Evolutionary conservation across 805 yeast species (phyloP), one percentile per base, ranked within the genome.

Genomic region (Sugiyamaella lignohabitans): DNA sequence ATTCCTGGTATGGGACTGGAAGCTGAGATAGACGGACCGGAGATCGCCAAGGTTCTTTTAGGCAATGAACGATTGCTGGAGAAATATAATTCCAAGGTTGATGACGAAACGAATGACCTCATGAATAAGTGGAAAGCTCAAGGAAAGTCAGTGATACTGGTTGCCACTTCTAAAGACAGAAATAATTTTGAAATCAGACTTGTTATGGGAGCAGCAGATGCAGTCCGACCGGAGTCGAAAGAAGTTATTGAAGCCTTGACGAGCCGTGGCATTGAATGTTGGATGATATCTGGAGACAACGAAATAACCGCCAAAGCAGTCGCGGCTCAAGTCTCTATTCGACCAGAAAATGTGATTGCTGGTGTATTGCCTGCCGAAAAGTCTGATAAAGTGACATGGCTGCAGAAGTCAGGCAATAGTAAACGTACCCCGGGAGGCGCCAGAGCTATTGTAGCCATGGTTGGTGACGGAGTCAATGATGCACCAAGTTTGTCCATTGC

Each of bases 381-480:
- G 61, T 82, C 85, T 5, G 73, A 69, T 21, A 74, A 77, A 57
- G 67, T 84, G 34, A 68, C 71, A 51, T 69, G 74, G 71, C 68
- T 84, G 10, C 82, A 80, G 57, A 59, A 65, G 36, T 67, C 75
- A 2, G 71, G 60, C 38, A 35, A 35, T 35, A 45, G 61, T 10
- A 44, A 17, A 56, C 61, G 38, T 37, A 30, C 21, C 11, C 16
- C 38, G 2, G 37, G 46, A 10, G 24, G 39, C n/a, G 37, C 57
- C 1, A 51, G 68, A 3, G 62, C 71, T 2, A 57, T 75, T 19
- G 82, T 80, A 2, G 88, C 87, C 0, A 83, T 84, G 89, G 81
- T 84, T 5, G 93, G 93, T 6, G 93, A 84, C 57, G 93, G 93
- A 18, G 79, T 84, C 29, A 85, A 84, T 60, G 93, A 85, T 62